Evolutionary conservation across 1,139 yeast species (phyloP), one percentile per base, ranked within the genome.

Genomic region (Nakaseomyces delphensis): DNA sequence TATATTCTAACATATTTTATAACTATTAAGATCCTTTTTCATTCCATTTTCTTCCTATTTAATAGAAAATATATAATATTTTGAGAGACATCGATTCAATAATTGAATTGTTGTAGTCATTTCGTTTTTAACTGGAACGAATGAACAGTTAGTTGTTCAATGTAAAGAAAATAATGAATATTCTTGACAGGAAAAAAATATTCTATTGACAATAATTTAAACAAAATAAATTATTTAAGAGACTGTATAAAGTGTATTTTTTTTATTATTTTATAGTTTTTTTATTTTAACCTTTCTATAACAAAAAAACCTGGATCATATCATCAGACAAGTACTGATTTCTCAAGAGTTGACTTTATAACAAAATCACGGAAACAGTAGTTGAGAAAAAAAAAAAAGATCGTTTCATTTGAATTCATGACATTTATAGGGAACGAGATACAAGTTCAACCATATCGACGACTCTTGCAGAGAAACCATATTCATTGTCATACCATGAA

Each of bases 401-500:
- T n/a, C n/a, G n/a, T n/a, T n/a, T n/a, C n/a, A n/a, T n/a, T n/a
- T n/a, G n/a, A n/a, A n/a, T n/a, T n/a, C n/a, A n/a, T n/a, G n/a
- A n/a, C n/a, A n/a, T n/a, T 29, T 29, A 29, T 15, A 29, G 11
- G 18, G 32, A 29, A 15, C 32, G 32, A 11, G n/a, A 16, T 7
- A 39, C 41, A 18, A 31, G 83, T 71, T 80, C 76, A 64, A 82
- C 76, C 68, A 83, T 76, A 73, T 83, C 91, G 56, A 83, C 89
- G 59, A 83, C 91, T 79, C 91, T 80, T 74, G 87, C 79, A 60
- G 89, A 80, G 81, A 83, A 83, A 71, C 91, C 91, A 72, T 69
- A 83, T 71, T 83, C 93, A 71, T 83, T 83, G 70, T 83, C 93
- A 77, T 83, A 83, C 93, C 93, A 83, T 51, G 91, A 73, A 65